Conservation (phyloP, 2,329 filamentous ascomycete genomes). For the Fusarium lyarnte region DNA sequence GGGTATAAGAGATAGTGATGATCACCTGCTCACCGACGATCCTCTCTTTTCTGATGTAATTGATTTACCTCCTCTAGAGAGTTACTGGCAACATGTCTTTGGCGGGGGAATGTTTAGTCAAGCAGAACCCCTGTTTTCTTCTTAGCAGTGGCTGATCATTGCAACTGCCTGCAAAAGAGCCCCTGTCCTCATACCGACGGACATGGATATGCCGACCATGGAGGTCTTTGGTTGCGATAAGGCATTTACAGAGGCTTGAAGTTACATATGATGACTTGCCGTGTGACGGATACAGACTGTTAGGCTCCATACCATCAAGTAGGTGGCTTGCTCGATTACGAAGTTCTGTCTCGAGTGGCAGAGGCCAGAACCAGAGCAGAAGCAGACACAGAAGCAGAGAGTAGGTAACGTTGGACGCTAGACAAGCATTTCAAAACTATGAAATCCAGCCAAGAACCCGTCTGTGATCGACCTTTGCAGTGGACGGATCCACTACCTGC, state of each 20-base stretch:
- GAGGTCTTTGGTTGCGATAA: background rate
- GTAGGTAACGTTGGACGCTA: background rate
- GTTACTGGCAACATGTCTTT: background rate
- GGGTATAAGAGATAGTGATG: background rate
- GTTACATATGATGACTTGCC: background rate
- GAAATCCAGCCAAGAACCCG: conserved; percentile 6
- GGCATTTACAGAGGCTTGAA: background rate
- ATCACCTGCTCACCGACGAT: background rate
- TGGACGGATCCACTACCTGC: background rate
- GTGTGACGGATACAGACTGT: too few relatives aligned
- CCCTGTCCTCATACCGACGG: background rate
- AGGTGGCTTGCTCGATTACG: background rate
- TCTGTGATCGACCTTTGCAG: conserved; percentile 16
- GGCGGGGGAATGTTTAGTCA: conserved; percentile 4
- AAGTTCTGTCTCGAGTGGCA: background rate
- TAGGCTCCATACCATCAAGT: background rate
- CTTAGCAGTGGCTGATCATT: background rate
- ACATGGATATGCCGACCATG: conserved; percentile 1
- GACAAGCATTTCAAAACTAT: conserved; percentile 7
- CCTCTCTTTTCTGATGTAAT: background rate
- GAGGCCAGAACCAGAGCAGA: background rate
- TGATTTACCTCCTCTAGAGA: background rate
- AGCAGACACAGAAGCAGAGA: background rate
- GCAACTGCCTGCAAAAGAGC: background rate
- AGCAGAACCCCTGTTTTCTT: conserved; percentile 10